Percentiles rank a stretch among this genome's conserved stretches.
phyloP scores from a whole-genome alignment of 139 green algal species.

The Volvox reticuliferus region DNA sequence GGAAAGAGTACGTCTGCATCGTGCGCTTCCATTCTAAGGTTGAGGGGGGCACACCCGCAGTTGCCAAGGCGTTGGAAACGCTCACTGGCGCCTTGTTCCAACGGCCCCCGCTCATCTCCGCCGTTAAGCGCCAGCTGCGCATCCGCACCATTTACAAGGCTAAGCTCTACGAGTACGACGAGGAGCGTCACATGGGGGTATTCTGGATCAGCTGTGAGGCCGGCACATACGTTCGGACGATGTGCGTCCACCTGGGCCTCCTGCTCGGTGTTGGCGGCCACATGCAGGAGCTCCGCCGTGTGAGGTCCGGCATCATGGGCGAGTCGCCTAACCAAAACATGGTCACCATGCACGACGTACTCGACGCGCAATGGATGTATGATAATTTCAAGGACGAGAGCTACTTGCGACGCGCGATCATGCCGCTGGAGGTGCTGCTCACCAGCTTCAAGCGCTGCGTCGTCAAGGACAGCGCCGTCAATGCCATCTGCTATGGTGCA shows the following conservation, averaged over 20 bases:
- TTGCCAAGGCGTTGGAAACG: constrained; percentile 84
- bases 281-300: constrained; percentile 98
- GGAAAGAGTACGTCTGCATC: constrained; percentile 99
- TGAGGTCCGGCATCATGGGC: constrained; percentile 95
- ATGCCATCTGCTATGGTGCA: constrained; percentile 99
- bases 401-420: constrained; percentile 94
- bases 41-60: constrained; percentile 74
- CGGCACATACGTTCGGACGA: constrained; percentile 96
- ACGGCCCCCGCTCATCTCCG: constrained; percentile 97
- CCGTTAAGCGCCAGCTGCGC: constrained; percentile 98
- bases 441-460: constrained; percentile 97
- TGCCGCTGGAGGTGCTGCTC: constrained; percentile 97
- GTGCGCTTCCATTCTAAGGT: constrained; percentile 84
- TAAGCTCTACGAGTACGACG: constrained; percentile 97
- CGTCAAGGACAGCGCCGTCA: constrained; percentile 98
- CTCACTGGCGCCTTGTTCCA: constrained; percentile 94
- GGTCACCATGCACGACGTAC: constrained; percentile 99
- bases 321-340: constrained; percentile 93
- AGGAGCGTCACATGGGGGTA: constrained; percentile 92
- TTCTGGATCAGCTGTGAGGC: constrained; percentile 99
- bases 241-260: constrained; percentile 98
- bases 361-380: constrained; percentile 95
- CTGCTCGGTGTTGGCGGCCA: constrained; percentile 96
- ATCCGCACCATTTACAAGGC: constrained; percentile 95
- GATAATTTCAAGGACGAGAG: constrained; percentile 96